Conservation (phyloP, 305 asterid genomes). For the Caryopteris hybrid region DNA sequence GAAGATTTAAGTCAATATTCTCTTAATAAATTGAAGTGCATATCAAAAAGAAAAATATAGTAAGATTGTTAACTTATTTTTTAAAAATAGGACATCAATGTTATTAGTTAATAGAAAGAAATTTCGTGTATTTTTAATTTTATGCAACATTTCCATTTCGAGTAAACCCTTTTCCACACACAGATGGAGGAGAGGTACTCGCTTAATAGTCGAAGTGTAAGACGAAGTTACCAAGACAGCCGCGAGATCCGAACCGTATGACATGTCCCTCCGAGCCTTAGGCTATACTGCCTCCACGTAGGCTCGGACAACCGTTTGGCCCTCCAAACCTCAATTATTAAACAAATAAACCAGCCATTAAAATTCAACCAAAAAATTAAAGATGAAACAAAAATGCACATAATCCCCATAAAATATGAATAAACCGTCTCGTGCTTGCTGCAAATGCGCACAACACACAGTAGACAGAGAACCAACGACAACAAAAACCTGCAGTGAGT, state of each 20-base stretch:
- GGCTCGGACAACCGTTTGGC: constrained; percentile 45
- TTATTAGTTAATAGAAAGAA: too few species aligned
- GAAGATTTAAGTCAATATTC: too few species aligned
- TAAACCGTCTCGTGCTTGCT: constrained; percentile 25
- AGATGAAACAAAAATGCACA: not conserved
- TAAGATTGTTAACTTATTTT: too few species aligned
- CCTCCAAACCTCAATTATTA: constrained; percentile 28
- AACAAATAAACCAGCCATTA: constrained; percentile 10
- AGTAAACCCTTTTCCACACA: too few species aligned
- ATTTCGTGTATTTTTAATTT: too few species aligned
- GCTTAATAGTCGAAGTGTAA: too few species aligned
- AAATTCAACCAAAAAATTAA: not conserved
- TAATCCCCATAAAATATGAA: not conserved
- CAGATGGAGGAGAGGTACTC: too few species aligned
- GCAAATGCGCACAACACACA: constrained; percentile 23
- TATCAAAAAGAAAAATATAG: too few species aligned
- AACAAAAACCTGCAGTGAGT: constrained; percentile 21
- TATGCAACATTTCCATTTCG: too few species aligned
- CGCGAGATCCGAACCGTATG: not conserved
- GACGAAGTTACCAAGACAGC: too few species aligned
- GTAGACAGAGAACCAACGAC: constrained; percentile 13
- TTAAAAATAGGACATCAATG: too few species aligned
- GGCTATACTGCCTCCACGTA: constrained; percentile 22
- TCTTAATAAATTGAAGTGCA: too few species aligned
- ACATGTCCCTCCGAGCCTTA: constrained; percentile 26